Evolutionary conservation across 805 yeast genomes (phyloP).

Genomic region (Zygosaccharomyces bailii): DNA sequence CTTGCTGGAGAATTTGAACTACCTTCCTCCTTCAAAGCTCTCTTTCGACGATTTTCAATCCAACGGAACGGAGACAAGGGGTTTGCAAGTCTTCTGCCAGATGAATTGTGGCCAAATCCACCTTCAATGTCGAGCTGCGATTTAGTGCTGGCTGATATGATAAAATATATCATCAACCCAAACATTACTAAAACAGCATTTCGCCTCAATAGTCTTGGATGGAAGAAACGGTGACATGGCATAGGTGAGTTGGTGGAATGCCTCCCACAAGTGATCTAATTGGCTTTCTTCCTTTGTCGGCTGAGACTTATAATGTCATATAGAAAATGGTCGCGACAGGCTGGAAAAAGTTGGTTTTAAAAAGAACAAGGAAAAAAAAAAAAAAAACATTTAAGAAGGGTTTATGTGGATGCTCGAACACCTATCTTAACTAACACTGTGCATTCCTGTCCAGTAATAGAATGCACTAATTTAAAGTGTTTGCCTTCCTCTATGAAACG

Average conservation of each 20-base stretch:
- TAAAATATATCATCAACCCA: slow-evolving; percentile 1
- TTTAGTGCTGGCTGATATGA: background rate
- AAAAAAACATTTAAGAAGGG: too few relatives aligned
- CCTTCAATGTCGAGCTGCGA: background rate
- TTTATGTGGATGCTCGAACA: too few relatives aligned
- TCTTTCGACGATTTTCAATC: slow-evolving; percentile 11
- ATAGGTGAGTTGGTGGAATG: background rate
- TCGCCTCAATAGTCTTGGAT: background rate
- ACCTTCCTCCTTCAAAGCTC: background rate
- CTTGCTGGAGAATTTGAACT: background rate
- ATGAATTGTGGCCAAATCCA: slow-evolving; percentile 1
- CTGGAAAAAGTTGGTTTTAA: background rate
- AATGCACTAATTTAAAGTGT: too few relatives aligned
- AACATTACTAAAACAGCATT: background rate
- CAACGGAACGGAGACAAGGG: slow-evolving; percentile 10
- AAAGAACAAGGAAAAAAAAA: too few relatives aligned
- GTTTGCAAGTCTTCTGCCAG: slow-evolving; percentile 9
- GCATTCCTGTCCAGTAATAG: too few relatives aligned
- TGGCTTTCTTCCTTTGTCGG: too few relatives aligned
- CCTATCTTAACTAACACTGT: too few relatives aligned
- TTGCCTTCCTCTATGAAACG: too few relatives aligned
- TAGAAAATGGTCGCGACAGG: background rate
- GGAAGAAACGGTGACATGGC: background rate
- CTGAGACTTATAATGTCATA: background rate
- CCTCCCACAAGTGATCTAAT: background rate